These are phyloP conservation scores for Friedmanniomyces endolithicus DNA, from an alignment of 495 filamentous ascomycete species.

Conservation along the genomic window DNA sequence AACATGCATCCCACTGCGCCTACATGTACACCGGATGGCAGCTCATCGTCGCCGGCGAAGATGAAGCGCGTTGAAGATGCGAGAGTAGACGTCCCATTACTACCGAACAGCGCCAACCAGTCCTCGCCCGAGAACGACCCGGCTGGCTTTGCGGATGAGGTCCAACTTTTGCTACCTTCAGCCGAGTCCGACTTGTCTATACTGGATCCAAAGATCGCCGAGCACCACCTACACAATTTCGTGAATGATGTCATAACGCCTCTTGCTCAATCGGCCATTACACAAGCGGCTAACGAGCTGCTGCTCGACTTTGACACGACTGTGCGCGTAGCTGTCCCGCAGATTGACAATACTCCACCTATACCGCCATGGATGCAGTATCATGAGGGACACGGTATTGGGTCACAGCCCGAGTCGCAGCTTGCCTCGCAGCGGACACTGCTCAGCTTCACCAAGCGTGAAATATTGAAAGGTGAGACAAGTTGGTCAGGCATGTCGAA, in stretches of 20 bases:
- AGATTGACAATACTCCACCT: not conserved
- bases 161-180: constrained; percentile 23
- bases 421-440: constrained; percentile 21
- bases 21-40: not conserved
- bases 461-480: constrained; percentile 20
- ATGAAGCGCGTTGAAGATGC: constrained; percentile 12
- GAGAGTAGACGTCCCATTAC: constrained; percentile 35
- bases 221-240: constrained; percentile 30
- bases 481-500: constrained; percentile 35
- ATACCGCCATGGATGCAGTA: constrained; percentile 7
- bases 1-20: not conserved
- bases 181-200: constrained; percentile 20
- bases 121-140: constrained; percentile 27
- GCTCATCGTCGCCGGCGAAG: not conserved
- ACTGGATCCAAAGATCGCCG: constrained; percentile 19
- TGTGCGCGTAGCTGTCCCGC: constrained; percentile 27
- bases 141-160: constrained; percentile 31
- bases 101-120: constrained; percentile 22
- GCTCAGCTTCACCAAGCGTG: constrained; percentile 19
- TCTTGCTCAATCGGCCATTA: constrained; percentile 36
- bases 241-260: constrained; percentile 35
- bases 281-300: constrained; percentile 43
- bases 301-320: constrained; percentile 51
- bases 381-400: not conserved
- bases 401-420: constrained; percentile 17